Conservation (phyloP, 345 rosid genomes). For the Camelina hispida region DNA sequence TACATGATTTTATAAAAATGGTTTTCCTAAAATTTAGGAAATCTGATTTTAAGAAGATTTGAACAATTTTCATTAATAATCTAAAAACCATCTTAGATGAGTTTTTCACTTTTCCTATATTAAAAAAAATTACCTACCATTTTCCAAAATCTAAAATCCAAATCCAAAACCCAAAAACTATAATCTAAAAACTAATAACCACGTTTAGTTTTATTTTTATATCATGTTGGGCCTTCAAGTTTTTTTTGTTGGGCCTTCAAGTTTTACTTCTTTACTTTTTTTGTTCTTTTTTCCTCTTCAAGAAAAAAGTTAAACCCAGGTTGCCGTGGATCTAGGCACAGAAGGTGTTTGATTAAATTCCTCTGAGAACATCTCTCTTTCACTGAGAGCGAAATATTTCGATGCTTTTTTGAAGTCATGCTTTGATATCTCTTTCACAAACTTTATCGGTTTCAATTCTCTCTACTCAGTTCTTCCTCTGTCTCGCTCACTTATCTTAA, state of each 20-base stretch:
- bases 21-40: too few relatives aligned
- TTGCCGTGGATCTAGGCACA: conserved; percentile 16
- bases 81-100: too few relatives aligned
- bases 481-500: neutral
- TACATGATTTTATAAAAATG: too few relatives aligned
- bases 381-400: neutral
- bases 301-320: too few relatives aligned
- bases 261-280: neutral
- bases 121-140: too few relatives aligned
- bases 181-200: too few relatives aligned
- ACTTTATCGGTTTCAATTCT: neutral
- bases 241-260: conserved; percentile 3
- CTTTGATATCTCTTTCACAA: neutral
- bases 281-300: neutral
- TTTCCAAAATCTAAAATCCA: too few relatives aligned
- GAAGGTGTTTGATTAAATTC: conserved; percentile 36
- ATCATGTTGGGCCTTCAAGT: neutral
- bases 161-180: too few relatives aligned
- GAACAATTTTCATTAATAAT: too few relatives aligned
- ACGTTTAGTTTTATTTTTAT: neutral
- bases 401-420: neutral
- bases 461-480: conserved; percentile 24
- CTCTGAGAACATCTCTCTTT: conserved; percentile 11
- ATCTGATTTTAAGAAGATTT: too few relatives aligned
- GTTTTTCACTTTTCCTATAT: too few relatives aligned